A percentile compares a stretch with the other conserved stretches of the same genome.
Evolutionary conservation across 345 rosid species (phyloP).

Genomic region (Acer saccharum): DNA sequence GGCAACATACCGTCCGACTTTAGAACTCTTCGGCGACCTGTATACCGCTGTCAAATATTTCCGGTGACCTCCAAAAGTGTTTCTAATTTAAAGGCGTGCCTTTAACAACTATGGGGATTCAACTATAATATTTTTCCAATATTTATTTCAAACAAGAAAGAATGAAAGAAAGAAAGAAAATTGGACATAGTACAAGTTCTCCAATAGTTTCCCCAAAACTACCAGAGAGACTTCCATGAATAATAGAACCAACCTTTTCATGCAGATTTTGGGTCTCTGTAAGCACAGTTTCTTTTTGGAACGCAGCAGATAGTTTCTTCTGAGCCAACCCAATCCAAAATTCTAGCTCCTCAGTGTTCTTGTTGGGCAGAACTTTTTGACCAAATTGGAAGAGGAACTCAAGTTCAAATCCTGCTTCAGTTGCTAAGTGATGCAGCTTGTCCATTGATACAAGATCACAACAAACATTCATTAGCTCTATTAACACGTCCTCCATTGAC

Average conservation of each 20-base stretch:
- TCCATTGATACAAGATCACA: slow-evolving; percentile 49
- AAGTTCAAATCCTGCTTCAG: slow-evolving; percentile 63
- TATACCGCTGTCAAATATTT: too few species aligned
- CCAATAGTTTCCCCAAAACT: not conserved
- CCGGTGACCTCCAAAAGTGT: too few species aligned
- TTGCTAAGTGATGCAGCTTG: slow-evolving; percentile 55
- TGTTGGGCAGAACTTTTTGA: slow-evolving; percentile 41
- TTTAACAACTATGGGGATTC: too few species aligned
- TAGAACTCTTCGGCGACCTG: too few species aligned
- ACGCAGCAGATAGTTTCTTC: slow-evolving; percentile 52
- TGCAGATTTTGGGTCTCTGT: slow-evolving; percentile 17
- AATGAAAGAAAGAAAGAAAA: too few species aligned
- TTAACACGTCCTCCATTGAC: slow-evolving; percentile 37
- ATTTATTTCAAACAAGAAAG: too few species aligned
- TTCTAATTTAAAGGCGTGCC: too few species aligned
- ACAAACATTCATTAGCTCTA: slow-evolving; percentile 63
- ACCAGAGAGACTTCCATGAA: not conserved
- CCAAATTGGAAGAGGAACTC: slow-evolving; percentile 65
- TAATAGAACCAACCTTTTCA: slow-evolving; percentile 41
- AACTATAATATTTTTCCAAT: too few species aligned
- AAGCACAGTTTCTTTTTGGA: slow-evolving; percentile 41
- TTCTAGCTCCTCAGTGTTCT: slow-evolving; percentile 59
- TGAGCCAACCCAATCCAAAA: slow-evolving; percentile 78
- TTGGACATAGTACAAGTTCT: not conserved
- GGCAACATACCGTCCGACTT: too few species aligned